A percentile compares a stretch with the other conserved stretches of the same genome.
These are phyloP conservation scores for Seminavis robusta DNA, from an alignment of 108 stramenopile species.

Conservation along the genomic window DNA sequence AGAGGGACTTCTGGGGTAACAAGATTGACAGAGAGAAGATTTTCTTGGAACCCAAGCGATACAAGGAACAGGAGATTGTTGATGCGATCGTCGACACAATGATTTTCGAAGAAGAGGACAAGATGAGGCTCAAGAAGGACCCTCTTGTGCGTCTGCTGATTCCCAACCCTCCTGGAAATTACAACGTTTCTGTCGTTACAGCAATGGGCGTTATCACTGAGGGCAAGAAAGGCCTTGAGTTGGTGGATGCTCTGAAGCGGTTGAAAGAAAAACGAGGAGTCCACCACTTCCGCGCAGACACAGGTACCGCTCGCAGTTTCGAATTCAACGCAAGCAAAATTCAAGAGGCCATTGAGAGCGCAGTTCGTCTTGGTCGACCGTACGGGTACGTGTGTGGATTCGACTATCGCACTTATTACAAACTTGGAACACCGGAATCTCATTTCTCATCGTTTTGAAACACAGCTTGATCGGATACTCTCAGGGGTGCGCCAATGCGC, in stretches of 20 bases:
- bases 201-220: constrained; percentile 92
- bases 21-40: constrained; percentile 29
- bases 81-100: constrained; percentile 83
- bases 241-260: constrained; percentile 57
- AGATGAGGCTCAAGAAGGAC: constrained; percentile 50
- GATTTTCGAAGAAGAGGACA: constrained; percentile 66
- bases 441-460: no score
- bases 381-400: no score
- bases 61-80: constrained; percentile 67
- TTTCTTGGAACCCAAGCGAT: constrained; percentile 53
- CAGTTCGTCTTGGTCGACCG: constrained; percentile 33
- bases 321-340: constrained; percentile 86
- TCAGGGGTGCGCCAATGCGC: constrained; percentile 84
- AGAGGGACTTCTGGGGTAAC: no score
- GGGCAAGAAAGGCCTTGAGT: constrained; percentile 80
- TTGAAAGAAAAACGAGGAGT: constrained; percentile 70
- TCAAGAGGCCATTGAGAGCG: constrained; percentile 57
- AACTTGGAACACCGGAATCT: no score
- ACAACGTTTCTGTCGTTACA: constrained; percentile 79
- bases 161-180: constrained; percentile 70
- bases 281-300: constrained; percentile 72
- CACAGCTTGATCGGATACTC: constrained; percentile 81
- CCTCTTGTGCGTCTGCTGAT: constrained; percentile 74
- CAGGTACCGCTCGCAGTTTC: constrained; percentile 78
- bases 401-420: no score